A percentile compares a stretch with the other conserved stretches of the same genome.
phyloP scores from a whole-genome alignment of 192 early-diverging fungal species.

The Dispira simplex region DNA sequence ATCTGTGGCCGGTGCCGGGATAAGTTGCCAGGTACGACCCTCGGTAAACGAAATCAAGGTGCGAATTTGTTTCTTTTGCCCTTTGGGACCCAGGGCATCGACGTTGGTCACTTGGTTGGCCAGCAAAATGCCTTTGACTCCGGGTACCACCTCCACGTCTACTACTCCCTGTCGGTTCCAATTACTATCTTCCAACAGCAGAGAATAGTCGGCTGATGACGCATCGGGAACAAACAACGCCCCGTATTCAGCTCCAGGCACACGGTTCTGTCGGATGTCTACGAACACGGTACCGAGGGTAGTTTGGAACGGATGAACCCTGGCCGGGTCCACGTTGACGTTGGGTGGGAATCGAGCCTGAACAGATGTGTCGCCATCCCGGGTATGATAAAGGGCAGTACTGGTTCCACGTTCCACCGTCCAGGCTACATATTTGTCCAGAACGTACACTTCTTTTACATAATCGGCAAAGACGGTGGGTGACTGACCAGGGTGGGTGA shows the following conservation, averaged over 20 bases:
- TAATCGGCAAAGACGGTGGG: background rate
- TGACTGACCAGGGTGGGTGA: slow-evolving; percentile 17
- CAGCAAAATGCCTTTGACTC: slow-evolving; percentile 69
- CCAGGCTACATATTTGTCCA: slow-evolving; percentile 10
- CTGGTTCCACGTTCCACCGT: background rate
- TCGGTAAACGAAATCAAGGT: slow-evolving; percentile 83
- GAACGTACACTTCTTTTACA: background rate
- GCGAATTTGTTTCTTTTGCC: slow-evolving; percentile 43
- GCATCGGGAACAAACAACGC: slow-evolving; percentile 77
- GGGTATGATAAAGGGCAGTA: slow-evolving; percentile 51
- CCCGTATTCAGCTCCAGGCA: slow-evolving; percentile 37
- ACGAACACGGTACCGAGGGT: slow-evolving; percentile 63
- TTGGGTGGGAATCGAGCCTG: slow-evolving; percentile 76
- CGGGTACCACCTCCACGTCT: slow-evolving; percentile 84
- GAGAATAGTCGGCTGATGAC: slow-evolving; percentile 65
- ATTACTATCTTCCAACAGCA: slow-evolving; percentile 66
- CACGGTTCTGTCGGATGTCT: slow-evolving; percentile 48
- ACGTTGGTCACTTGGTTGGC: slow-evolving; percentile 78
- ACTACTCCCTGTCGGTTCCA: slow-evolving; percentile 54
- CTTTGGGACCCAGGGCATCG: slow-evolving; percentile 34
- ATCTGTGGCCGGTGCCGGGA: slow-evolving; percentile 36
- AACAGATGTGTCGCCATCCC: slow-evolving; percentile 54
- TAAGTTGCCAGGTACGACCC: slow-evolving; percentile 51
- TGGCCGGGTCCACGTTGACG: slow-evolving; percentile 50
- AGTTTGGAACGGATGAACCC: slow-evolving; percentile 77